phyloP scores from a whole-genome alignment of 805 yeast genomes.

The Zygoascus flipseniorum region DNA sequence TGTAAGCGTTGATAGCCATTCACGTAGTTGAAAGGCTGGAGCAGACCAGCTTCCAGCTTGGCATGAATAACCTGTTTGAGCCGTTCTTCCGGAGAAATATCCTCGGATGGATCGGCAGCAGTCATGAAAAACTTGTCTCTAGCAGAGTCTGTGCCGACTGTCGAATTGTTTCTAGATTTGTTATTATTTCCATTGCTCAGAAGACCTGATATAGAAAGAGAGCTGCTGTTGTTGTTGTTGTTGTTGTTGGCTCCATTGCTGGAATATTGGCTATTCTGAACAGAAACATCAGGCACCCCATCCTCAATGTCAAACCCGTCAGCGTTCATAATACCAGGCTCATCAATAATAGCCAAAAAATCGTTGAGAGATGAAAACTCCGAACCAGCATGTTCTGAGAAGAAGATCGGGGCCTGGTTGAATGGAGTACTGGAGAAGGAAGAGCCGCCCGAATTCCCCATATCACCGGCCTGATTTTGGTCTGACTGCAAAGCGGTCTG shows the following conservation, averaged over 20 bases:
- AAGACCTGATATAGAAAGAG: not conserved
- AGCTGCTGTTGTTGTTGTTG: not conserved
- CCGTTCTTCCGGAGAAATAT: slow-evolving; percentile 87
- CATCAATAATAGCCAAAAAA: slow-evolving; percentile 83
- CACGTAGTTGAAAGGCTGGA: slow-evolving; percentile 90
- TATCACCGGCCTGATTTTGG: not conserved
- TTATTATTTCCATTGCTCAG: not conserved
- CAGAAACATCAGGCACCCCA: not conserved
- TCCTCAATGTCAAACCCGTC: not conserved
- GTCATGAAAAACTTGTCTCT: slow-evolving; percentile 89
- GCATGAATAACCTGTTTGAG: slow-evolving; percentile 91
- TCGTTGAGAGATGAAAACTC: slow-evolving; percentile 87
- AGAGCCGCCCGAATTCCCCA: not conserved
- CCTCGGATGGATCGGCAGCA: slow-evolving; percentile 95
- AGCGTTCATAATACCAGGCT: slow-evolving; percentile 24
- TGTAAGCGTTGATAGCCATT: slow-evolving; percentile 87
- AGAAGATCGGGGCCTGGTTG: slow-evolving; percentile 51
- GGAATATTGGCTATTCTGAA: not conserved
- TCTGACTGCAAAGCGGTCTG: not conserved
- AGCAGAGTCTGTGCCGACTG: slow-evolving; percentile 39
- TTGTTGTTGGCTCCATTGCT: not conserved
- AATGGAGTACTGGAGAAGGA: slow-evolving; percentile 15
- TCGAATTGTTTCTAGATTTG: not conserved
- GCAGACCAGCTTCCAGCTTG: slow-evolving; percentile 83
- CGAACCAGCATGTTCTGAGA: slow-evolving; percentile 86